Percentiles rank a stretch among this genome's conserved stretches.
Evolutionary conservation across 2,329 filamentous ascomycete genomes (phyloP).

Genomic region (Ceratocystis cubensis): DNA sequence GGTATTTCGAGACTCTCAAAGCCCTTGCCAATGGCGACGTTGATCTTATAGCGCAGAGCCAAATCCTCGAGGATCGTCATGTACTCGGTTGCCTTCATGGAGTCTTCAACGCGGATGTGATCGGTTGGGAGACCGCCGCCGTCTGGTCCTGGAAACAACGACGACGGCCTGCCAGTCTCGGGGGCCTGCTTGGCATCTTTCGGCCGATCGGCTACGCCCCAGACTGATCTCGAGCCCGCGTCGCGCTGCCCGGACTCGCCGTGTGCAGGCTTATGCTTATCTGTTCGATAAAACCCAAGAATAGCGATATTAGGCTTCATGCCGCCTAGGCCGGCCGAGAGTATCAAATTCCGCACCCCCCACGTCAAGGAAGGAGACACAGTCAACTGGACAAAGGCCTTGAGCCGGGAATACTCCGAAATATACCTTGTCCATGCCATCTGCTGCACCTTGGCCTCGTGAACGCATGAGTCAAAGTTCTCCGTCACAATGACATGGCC

Average conservation of each 20-base stretch:
- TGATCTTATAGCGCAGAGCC: constrained; percentile 63
- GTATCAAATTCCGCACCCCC: constrained; percentile 70
- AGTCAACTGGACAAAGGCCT: constrained; percentile 77
- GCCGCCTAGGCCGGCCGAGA: constrained; percentile 70
- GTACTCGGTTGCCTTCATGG: constrained; percentile 60
- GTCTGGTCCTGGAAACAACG: constrained; percentile 25
- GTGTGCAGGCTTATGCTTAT: constrained; percentile 42
- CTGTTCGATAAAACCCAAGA: constrained; percentile 66
- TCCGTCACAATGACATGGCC: constrained; percentile 80
- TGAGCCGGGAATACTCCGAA: constrained; percentile 66
- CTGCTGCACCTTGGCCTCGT: constrained; percentile 71
- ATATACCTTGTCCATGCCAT: constrained; percentile 77
- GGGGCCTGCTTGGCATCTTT: too few relatives aligned
- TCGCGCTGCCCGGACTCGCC: background rate
- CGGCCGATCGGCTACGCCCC: background rate
- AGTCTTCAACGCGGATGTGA: constrained; percentile 51
- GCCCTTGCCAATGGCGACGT: constrained; percentile 72
- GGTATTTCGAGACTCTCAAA: constrained; percentile 68
- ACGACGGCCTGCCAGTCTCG: too few relatives aligned
- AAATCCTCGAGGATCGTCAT: constrained; percentile 75
- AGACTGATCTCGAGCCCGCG: background rate
- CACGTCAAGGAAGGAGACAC: constrained; percentile 74
- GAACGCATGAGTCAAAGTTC: constrained; percentile 65
- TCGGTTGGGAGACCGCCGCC: constrained; percentile 54
- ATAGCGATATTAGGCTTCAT: constrained; percentile 85